A percentile compares a stretch with the other conserved stretches of the same genome.
Evolutionary conservation across 192 early-diverging fungal genomes (phyloP).

Genomic region (Neocallimastix lanati): DNA sequence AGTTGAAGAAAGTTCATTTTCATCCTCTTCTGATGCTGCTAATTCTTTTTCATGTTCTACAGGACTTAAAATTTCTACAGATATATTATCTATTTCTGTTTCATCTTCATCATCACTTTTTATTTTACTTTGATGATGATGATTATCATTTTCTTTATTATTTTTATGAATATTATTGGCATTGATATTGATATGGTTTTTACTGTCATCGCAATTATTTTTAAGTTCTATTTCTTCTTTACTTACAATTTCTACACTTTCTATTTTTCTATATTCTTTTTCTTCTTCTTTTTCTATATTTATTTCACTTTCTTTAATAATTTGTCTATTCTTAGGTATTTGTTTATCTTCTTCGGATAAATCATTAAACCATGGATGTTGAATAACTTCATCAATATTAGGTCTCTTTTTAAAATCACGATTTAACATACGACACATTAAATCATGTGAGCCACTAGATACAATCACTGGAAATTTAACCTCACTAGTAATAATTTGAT

Average conservation of each 20-base stretch:
- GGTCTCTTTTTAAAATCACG: slow-evolving; percentile 49
- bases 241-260: neutral
- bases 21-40: neutral
- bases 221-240: neutral
- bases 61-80: neutral
- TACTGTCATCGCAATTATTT: neutral
- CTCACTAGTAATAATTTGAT: slow-evolving; percentile 37
- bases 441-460: slow-evolving; percentile 29
- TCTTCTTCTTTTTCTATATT: neutral
- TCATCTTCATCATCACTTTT: neutral
- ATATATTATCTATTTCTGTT: neutral
- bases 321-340: neutral
- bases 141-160: neutral
- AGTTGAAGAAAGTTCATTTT: neutral
- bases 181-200: no score
- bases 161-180: no score
- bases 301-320: neutral
- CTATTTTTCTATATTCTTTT: neutral
- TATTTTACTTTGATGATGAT: neutral
- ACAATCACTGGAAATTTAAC: slow-evolving; percentile 33
- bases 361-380: slow-evolving; percentile 49
- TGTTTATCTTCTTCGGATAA: neutral
- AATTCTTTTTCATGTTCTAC: neutral
- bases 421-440: slow-evolving; percentile 56
- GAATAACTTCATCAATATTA: slow-evolving; percentile 54